phyloP scores from a whole-genome alignment of 169 alveolate genomes.

The Theileria parva region DNA sequence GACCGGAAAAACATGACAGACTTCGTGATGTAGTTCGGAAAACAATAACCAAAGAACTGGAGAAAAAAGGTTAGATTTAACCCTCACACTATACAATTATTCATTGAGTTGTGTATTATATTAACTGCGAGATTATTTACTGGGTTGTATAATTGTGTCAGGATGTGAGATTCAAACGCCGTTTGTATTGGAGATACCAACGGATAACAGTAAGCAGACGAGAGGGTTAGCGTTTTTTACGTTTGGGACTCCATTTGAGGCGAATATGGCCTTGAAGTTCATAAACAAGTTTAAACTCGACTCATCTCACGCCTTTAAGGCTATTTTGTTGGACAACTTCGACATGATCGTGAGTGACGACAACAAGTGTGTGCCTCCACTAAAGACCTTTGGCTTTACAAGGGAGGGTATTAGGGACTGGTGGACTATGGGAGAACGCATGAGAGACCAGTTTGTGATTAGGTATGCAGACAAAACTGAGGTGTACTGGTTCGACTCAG shows the following conservation, averaged over 20 bases:
- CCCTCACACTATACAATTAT: background rate
- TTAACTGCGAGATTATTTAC: background rate
- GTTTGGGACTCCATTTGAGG: conserved; percentile 75
- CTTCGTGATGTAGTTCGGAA: conserved; percentile 47
- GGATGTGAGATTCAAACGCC: conserved; percentile 61
- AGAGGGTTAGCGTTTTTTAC: conserved; percentile 80
- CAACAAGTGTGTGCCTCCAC: conserved; percentile 75
- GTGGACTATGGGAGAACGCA: conserved; percentile 80
- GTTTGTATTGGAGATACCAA: conserved; percentile 68
- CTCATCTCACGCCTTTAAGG: conserved; percentile 72
- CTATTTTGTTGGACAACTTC: conserved; percentile 78
- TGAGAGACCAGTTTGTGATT: conserved; percentile 86
- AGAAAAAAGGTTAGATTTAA: conserved; percentile 57
- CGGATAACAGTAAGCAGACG: conserved; percentile 66
- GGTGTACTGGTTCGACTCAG: conserved; percentile 86
- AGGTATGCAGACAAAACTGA: conserved; percentile 85
- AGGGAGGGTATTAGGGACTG: conserved; percentile 85
- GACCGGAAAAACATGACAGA: conserved; percentile 70
- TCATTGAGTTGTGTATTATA: too few species aligned
- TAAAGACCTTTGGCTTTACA: conserved; percentile 79
- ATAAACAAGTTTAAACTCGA: conserved; percentile 69
- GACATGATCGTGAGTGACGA: conserved; percentile 71
- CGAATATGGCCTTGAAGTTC: conserved; percentile 66
- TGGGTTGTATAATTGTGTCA: background rate
- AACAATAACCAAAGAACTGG: conserved; percentile 65